Base-by-base conservation (phyloP, 106 monocot species). In the Alisma plantagoaquatica region DNA sequence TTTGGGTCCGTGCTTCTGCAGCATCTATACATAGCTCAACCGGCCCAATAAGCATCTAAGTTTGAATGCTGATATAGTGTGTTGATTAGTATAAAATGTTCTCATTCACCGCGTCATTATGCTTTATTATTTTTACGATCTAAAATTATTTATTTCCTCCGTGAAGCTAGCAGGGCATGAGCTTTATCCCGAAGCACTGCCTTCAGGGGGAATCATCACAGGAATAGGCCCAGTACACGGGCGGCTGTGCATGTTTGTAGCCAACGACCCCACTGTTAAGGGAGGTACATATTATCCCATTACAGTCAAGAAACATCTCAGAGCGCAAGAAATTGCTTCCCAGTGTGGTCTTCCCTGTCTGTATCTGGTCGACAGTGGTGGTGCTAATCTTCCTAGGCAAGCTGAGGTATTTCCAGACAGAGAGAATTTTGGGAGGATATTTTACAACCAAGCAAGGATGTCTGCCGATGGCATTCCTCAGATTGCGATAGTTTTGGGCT, bases 341-440 rank as follows among this genome's bases (percentile, higher is more conserved):
- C 68, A 90, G 46, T 98, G 90, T 56, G 79, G 75, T 24, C 58
- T 98, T 49, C 85, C 98, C 31, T 98, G 90, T 52, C 66, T 98
- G 63, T 98, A 98, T 70, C 82, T 98, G 43, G 90, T 98, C 27
- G 98, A 98, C 30, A 98, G 98, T 62, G 90, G 98, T 43, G 90
- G 98, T 61, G 90, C 98, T 64, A 98, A 98, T 70, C 85, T 98
- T 53, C 90, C 98, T 32, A 78, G 76, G 55, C 89, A 98, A 47
- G 89, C 96, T 65, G 96, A 89, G 49, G 96, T 98, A 14, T 98
- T 98, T 73, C 96, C 96, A 24, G 98, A 98, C 47, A 68, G 76
- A 59, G 98, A 98, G 57, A 98, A 98, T 67, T 98, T 98, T 82
- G 98, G 98, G 14, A 82, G 98, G 59, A 98, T 98, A 50, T 98